These are phyloP conservation scores for Barnettozyma sucrosica DNA, from an alignment of 805 yeast genomes.

Conservation along the genomic window DNA sequence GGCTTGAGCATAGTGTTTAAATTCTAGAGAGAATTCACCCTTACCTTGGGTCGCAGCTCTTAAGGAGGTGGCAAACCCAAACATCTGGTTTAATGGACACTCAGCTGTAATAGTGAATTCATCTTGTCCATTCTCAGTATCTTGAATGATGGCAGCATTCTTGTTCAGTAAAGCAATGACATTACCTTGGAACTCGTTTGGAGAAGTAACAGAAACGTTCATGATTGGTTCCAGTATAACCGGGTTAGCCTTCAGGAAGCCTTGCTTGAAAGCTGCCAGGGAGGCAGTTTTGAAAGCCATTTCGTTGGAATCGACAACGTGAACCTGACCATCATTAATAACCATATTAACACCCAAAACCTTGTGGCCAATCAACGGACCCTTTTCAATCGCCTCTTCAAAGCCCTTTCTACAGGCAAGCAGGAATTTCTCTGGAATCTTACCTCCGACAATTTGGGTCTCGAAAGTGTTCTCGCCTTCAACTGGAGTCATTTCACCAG, in stretches of 20 bases:
- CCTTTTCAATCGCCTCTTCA: constrained; percentile 90
- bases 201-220: constrained; percentile 90
- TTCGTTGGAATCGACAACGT: constrained; percentile 95
- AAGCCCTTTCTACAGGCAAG: constrained; percentile 94
- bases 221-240: constrained; percentile 93
- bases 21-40: constrained; percentile 95
- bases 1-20: constrained; percentile 86
- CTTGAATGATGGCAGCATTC: constrained; percentile 84
- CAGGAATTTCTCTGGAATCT: constrained; percentile 90
- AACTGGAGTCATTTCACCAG: constrained; percentile 68
- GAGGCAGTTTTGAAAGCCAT: constrained; percentile 93
- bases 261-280: constrained; percentile 84
- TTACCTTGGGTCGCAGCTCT: constrained; percentile 98
- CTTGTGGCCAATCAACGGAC: constrained; percentile 92
- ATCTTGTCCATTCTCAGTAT: constrained; percentile 89
- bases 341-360: constrained; percentile 92
- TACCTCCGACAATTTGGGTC: constrained; percentile 92
- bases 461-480: constrained; percentile 71
- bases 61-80: constrained; percentile 91
- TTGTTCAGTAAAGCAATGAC: constrained; percentile 91
- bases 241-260: constrained; percentile 78
- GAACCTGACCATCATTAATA: constrained; percentile 95
- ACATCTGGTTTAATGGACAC: constrained; percentile 93
- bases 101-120: constrained; percentile 92
- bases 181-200: constrained; percentile 91